Evolutionary conservation across 2,329 filamentous ascomycete species (phyloP).

Genomic region (Monilinia fructicola): DNA sequence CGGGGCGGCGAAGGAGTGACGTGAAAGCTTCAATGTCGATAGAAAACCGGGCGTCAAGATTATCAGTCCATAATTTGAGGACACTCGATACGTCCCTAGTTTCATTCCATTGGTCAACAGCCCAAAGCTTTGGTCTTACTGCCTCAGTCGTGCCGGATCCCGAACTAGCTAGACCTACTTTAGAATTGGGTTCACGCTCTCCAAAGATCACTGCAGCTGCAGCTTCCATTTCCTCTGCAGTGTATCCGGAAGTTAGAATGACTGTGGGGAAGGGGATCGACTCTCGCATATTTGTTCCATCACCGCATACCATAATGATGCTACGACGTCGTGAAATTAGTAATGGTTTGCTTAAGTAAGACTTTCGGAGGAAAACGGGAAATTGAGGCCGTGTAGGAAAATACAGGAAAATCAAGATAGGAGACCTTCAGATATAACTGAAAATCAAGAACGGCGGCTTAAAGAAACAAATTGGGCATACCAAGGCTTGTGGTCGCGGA

Average conservation of each 20-base stretch:
- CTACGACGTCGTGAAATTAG: conserved; percentile 29
- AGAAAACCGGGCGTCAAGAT: conserved; percentile 44
- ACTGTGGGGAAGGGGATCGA: conserved; percentile 51
- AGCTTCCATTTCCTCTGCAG: conserved; percentile 48
- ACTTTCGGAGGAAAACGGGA: neutral
- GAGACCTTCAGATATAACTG: neutral
- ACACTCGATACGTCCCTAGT: conserved; percentile 35
- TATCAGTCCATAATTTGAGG: conserved; percentile 35
- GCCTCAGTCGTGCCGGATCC: conserved; percentile 1
- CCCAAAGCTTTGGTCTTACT: conserved; percentile 34
- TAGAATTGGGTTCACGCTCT: conserved; percentile 33
- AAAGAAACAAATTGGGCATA: neutral
- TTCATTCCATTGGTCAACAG: conserved; percentile 39
- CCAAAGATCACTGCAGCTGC: conserved; percentile 55
- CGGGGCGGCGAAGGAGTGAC: conserved; percentile 52
- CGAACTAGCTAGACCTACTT: neutral
- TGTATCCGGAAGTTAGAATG: conserved; percentile 51
- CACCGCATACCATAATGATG: conserved; percentile 54
- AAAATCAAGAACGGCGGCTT: neutral
- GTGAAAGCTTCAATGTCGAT: conserved; percentile 47
- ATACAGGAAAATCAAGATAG: neutral
- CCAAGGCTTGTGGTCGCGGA: conserved; percentile 50
- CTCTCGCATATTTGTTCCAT: conserved; percentile 44
- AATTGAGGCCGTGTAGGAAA: neutral
- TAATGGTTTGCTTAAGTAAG: neutral